Evolutionary conservation across 2,329 filamentous ascomycete species (phyloP).

Genomic region (Fonsecaea erecta): DNA sequence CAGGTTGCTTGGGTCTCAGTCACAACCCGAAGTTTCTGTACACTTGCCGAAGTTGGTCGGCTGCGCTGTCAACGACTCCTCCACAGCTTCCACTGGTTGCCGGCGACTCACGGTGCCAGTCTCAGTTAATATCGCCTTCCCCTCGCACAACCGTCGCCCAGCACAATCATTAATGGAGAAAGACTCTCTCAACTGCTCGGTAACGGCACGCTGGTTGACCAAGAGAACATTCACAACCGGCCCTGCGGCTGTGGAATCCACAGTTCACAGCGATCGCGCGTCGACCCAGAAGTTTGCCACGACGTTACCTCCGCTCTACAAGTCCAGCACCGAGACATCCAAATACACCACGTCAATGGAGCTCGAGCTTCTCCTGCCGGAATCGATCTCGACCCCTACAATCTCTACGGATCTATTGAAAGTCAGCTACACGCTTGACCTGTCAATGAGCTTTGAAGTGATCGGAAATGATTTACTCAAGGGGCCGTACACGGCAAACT

Average conservation of each 20-base stretch:
- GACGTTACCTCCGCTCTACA: slow-evolving; percentile 30
- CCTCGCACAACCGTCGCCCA: slow-evolving; percentile 11
- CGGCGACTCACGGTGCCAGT: slow-evolving; percentile 30
- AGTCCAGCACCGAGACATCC: slow-evolving; percentile 7
- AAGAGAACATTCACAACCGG: slow-evolving; percentile 27
- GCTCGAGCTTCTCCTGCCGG: slow-evolving; percentile 31
- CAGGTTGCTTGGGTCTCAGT: slow-evolving; percentile 10
- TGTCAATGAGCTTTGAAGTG: slow-evolving; percentile 26
- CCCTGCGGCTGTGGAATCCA: slow-evolving; percentile 16
- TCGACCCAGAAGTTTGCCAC: slow-evolving; percentile 25
- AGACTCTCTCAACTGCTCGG: slow-evolving; percentile 17
- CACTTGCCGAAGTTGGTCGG: slow-evolving; percentile 28
- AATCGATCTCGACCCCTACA: slow-evolving; percentile 28
- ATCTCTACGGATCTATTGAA: slow-evolving; percentile 27
- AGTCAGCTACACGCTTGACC: slow-evolving; percentile 28
- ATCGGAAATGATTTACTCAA: slow-evolving; percentile 7
- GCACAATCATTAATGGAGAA: slow-evolving; percentile 8
- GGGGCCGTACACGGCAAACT: slow-evolving; percentile 16
- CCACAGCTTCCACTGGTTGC: slow-evolving; percentile 24
- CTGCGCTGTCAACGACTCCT: slow-evolving; percentile 20
- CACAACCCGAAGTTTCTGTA: slow-evolving; percentile 25
- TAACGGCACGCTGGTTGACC: slow-evolving; percentile 32
- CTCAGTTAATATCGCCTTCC: slow-evolving; percentile 19
- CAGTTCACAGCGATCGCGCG: slow-evolving; percentile 21
- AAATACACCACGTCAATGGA: slow-evolving; percentile 29